These are phyloP conservation scores for Cadophora luteo-olivacea DNA, from an alignment of 2,329 filamentous ascomycete species.

Conservation along the genomic window DNA sequence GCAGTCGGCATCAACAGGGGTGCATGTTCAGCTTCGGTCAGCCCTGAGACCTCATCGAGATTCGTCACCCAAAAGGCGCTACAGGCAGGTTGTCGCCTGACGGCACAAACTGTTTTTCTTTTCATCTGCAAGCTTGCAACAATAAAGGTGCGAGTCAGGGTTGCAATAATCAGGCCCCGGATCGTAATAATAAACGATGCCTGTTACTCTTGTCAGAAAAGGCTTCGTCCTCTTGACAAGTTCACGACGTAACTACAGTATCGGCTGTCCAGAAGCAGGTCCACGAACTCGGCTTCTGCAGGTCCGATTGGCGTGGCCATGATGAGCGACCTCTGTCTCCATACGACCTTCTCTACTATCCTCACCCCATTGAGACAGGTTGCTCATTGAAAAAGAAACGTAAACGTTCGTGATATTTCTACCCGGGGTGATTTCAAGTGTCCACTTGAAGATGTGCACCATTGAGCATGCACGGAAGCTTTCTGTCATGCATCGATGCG, in stretches of 20 bases:
- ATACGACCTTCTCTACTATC: not conserved
- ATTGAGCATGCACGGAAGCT: not conserved
- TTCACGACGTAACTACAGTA: not conserved
- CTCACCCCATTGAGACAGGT: no score
- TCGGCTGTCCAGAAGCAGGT: not conserved
- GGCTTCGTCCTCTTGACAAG: not conserved
- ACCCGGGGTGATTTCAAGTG: not conserved
- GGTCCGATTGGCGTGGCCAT: not conserved
- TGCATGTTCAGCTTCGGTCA: not conserved
- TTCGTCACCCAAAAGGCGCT: slow-evolving; percentile 1
- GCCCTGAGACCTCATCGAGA: not conserved
- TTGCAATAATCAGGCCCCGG: not conserved
- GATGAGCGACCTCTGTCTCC: not conserved
- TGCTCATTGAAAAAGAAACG: no score
- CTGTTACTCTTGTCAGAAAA: not conserved
- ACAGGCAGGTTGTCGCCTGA: slow-evolving; percentile 1
- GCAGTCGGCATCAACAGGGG: not conserved
- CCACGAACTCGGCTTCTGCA: not conserved
- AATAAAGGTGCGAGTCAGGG: not conserved
- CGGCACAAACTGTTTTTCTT: not conserved
- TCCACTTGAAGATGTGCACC: not conserved
- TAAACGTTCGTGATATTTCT: not conserved
- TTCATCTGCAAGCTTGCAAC: slow-evolving; percentile 2
- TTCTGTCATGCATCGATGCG: slow-evolving; percentile 2
- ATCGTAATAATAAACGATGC: not conserved